Conservation (phyloP, 345 rosid species). For the Laguncularia racemosa region DNA sequence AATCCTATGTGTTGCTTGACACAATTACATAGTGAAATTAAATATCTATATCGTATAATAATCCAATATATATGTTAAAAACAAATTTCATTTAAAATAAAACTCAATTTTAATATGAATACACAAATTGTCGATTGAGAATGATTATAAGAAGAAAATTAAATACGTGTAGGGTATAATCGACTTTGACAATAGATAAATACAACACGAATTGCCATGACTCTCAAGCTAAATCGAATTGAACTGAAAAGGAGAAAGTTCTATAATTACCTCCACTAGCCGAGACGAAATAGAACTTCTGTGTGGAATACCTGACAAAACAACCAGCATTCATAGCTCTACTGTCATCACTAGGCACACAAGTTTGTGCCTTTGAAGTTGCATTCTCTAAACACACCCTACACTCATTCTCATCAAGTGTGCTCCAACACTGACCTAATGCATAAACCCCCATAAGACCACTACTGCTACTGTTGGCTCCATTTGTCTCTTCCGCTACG, state of each 20-base stretch:
- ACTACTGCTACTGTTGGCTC: not conserved
- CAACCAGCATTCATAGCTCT: constrained; percentile 63
- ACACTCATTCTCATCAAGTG: constrained; percentile 32
- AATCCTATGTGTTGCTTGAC: too few relatives aligned
- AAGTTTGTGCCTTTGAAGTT: constrained; percentile 22
- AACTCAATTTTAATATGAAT: too few relatives aligned
- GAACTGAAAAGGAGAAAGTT: not conserved
- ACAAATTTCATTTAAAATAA: too few relatives aligned
- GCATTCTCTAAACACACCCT: constrained; percentile 44
- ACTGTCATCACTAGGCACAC: constrained; percentile 37
- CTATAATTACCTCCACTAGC: constrained; percentile 2
- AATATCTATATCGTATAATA: too few relatives aligned
- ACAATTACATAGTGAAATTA: too few relatives aligned
- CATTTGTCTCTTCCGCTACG: constrained; percentile 5
- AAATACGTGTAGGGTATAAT: too few relatives aligned
- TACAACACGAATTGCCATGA: too few relatives aligned
- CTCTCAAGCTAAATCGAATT: too few relatives aligned
- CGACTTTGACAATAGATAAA: too few relatives aligned
- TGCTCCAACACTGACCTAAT: constrained; percentile 71
- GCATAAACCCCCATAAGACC: constrained; percentile 32
- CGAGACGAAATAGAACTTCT: constrained; percentile 28
- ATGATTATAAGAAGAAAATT: too few relatives aligned
- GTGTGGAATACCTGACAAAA: constrained; percentile 45
- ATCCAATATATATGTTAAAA: too few relatives aligned
- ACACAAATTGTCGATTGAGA: too few relatives aligned